A percentile compares a stretch with the other conserved stretches of the same genome.
These are phyloP conservation scores for Sordariomycetes sp. DNA, from an alignment of 2,329 filamentous ascomycete genomes.

Conservation along the genomic window DNA sequence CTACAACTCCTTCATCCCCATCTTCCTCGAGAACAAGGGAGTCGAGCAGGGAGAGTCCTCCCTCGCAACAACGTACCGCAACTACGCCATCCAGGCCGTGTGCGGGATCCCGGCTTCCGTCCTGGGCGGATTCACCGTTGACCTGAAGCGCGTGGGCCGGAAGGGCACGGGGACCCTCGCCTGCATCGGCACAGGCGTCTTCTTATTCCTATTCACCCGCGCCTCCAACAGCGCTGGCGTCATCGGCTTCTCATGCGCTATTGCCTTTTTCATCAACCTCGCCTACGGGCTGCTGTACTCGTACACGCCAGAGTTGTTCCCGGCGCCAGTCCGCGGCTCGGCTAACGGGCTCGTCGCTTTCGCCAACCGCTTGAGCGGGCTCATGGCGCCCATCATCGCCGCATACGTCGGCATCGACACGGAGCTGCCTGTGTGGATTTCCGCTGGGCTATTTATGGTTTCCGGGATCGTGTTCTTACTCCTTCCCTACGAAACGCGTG, in stretches of 20 bases:
- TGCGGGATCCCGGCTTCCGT: constrained; percentile 27
- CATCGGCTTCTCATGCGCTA: constrained; percentile 27
- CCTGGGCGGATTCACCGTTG: constrained; percentile 27
- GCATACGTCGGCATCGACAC: constrained; percentile 27
- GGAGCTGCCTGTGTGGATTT: constrained; percentile 30
- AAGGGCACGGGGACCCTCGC: neutral
- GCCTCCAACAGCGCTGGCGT: constrained; percentile 25
- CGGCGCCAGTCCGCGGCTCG: constrained; percentile 40
- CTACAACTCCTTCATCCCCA: constrained; percentile 34
- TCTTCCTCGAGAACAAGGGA: constrained; percentile 29
- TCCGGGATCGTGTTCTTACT: constrained; percentile 28
- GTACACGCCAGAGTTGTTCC: constrained; percentile 47
- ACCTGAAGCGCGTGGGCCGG: neutral
- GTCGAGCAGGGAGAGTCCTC: constrained; percentile 14
- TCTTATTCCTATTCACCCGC: constrained; percentile 32
- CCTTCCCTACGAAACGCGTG: constrained; percentile 32
- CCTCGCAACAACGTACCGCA: constrained; percentile 19
- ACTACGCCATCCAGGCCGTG: constrained; percentile 25
- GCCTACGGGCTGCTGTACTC: constrained; percentile 25
- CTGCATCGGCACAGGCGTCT: constrained; percentile 25
- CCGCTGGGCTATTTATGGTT: constrained; percentile 31
- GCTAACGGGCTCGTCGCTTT: constrained; percentile 35
- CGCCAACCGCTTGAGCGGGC: constrained; percentile 23
- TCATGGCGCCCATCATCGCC: constrained; percentile 30
- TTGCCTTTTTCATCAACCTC: constrained; percentile 33